Conservation (phyloP, 148 eudicot species). For the Amaranthus cruentus region DNA sequence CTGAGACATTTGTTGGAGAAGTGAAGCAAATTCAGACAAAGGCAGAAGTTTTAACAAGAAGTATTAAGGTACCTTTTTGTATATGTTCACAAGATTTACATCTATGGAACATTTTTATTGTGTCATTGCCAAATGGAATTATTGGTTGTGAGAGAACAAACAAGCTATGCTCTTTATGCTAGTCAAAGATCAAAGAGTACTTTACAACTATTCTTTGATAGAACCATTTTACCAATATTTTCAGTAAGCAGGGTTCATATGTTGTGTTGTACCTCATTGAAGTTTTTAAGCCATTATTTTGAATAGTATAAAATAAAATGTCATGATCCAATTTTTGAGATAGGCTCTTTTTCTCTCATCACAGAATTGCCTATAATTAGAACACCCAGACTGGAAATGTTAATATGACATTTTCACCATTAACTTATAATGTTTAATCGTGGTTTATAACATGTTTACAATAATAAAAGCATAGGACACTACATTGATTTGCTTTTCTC, state of each 20-base stretch:
- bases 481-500: background rate
- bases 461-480: background rate
- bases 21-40: conserved; percentile 23
- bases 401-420: background rate
- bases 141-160: background rate
- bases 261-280: background rate
- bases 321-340: background rate
- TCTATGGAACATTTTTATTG: background rate
- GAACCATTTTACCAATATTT: background rate
- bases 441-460: background rate
- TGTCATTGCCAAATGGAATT: background rate
- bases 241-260: conserved; percentile 1
- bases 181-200: background rate
- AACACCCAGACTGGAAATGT: background rate
- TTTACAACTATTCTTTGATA: background rate
- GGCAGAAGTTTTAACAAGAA: conserved; percentile 24
- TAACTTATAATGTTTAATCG: background rate
- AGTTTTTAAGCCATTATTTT: background rate
- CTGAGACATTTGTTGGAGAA: conserved; percentile 16
- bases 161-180: background rate
- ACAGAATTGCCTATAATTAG: background rate
- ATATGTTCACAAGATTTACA: background rate
- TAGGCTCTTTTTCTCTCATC: background rate
- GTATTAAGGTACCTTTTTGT: conserved; percentile 38
- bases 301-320: background rate